These are phyloP conservation scores for Phytophthora sojae DNA, from an alignment of 352 stramenopile genomes.

Conservation along the genomic window DNA sequence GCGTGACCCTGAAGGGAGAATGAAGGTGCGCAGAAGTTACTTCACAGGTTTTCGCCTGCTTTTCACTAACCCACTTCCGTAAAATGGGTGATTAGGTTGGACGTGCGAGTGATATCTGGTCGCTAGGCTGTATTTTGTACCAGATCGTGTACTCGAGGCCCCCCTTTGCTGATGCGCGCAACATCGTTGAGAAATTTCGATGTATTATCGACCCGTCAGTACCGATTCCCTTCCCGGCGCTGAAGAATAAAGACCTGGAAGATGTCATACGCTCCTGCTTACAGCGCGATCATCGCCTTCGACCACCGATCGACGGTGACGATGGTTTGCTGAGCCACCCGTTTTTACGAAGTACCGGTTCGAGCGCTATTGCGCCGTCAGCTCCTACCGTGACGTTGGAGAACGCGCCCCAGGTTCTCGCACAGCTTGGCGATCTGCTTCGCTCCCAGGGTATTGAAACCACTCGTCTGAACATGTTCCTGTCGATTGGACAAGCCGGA, in stretches of 20 bases:
- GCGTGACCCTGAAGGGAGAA: conserved; percentile 72
- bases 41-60: background rate
- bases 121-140: conserved; percentile 97
- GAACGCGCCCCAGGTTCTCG: conserved; percentile 52
- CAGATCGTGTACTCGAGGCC: conserved; percentile 97
- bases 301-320: conserved; percentile 84
- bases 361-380: conserved; percentile 27
- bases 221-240: conserved; percentile 88
- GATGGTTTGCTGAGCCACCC: conserved; percentile 84
- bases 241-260: conserved; percentile 85
- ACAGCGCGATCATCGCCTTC: conserved; percentile 77
- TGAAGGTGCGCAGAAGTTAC: conserved; percentile 54
- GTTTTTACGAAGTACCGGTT: conserved; percentile 65
- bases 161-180: conserved; percentile 93
- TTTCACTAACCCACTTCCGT: no score
- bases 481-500: conserved; percentile 56
- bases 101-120: conserved; percentile 96
- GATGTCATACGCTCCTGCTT: conserved; percentile 90
- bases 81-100: conserved; percentile 63
- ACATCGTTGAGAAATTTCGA: conserved; percentile 96
- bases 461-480: conserved; percentile 56
- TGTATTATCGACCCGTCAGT: conserved; percentile 95
- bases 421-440: conserved; percentile 59
- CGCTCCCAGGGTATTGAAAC: conserved; percentile 54
- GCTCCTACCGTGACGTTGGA: conserved; percentile 47